Evolutionary conservation across 176 grass and related monocot genomes (phyloP).

Genomic region (Urochloa ruziziensis): DNA sequence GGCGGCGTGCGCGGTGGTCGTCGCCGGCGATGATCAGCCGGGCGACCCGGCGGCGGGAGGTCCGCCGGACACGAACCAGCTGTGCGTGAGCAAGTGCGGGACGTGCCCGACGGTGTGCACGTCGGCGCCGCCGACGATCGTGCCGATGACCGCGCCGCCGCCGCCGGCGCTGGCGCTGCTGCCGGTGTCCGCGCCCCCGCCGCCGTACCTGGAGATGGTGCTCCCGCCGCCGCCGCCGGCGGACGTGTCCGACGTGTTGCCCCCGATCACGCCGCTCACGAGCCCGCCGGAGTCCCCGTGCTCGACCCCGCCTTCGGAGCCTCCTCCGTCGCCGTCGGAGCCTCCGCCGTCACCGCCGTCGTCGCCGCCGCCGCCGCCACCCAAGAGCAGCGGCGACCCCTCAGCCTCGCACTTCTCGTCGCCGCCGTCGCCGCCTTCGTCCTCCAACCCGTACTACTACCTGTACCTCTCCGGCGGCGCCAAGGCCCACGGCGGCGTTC

Average conservation of each 20-base stretch:
- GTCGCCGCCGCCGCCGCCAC: background rate
- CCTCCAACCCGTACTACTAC: constrained; percentile 70
- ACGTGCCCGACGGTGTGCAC: constrained; percentile 60
- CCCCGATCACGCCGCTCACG: background rate
- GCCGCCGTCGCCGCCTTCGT: constrained; percentile 45
- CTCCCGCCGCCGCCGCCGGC: constrained; percentile 31
- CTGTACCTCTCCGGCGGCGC: constrained; percentile 59
- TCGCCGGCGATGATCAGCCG: background rate
- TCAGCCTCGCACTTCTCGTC: constrained; percentile 36
- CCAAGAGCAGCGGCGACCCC: constrained; percentile 14
- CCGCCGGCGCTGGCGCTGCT: constrained; percentile 23
- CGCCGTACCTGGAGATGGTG: constrained; percentile 44
- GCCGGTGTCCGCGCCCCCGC: constrained; percentile 32
- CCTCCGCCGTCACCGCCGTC: background rate
- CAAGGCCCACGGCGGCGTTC: constrained; percentile 4
- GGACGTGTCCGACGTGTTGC: background rate
- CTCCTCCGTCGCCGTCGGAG: background rate
- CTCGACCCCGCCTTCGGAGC: background rate
- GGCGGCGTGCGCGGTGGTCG: background rate
- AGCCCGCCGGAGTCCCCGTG: constrained; percentile 17
- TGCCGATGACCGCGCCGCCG: constrained; percentile 12
- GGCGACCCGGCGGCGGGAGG: constrained; percentile 4
- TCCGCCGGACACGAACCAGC: constrained; percentile 45
- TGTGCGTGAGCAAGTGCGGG: constrained; percentile 66
- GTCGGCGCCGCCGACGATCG: constrained; percentile 47